A percentile compares a stretch with the other conserved stretches of the same genome.
Evolutionary conservation across 2,329 filamentous ascomycete genomes (phyloP).

Genomic region (Aschersonia sp.): DNA sequence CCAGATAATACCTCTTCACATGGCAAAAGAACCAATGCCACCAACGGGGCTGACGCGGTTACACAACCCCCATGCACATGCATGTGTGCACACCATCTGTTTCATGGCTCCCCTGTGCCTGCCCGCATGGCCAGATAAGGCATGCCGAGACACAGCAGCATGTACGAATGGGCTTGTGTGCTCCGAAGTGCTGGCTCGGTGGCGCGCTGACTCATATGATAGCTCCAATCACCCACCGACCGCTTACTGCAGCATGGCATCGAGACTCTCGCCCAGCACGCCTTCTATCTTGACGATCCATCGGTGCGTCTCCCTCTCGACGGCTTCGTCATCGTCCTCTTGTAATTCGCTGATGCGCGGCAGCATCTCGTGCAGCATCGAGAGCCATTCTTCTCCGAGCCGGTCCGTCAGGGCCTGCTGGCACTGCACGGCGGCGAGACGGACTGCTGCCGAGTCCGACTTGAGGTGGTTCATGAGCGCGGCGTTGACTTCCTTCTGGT

Average conservation of each 20-base stretch:
- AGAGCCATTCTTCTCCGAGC: constrained; percentile 87
- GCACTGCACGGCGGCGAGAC: constrained; percentile 69
- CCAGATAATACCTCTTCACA: no score
- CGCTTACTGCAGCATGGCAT: constrained; percentile 73
- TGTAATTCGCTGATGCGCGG: constrained; percentile 91
- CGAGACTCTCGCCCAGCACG: constrained; percentile 78
- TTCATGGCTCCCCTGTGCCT: no score
- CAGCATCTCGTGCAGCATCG: constrained; percentile 85
- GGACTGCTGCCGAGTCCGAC: constrained; percentile 53
- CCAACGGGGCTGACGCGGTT: no score
- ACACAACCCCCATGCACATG: no score
- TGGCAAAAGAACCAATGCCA: no score
- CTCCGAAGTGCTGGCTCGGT: no score
- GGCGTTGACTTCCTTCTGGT: constrained; percentile 80
- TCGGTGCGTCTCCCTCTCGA: constrained; percentile 75
- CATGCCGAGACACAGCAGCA: no score
- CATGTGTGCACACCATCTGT: no score
- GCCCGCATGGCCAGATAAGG: no score
- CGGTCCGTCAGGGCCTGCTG: constrained; percentile 67
- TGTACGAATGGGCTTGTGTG: no score
- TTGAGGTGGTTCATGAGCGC: constrained; percentile 66
- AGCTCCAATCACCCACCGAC: no score
- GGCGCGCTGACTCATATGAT: no score
- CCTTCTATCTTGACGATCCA: constrained; percentile 89
- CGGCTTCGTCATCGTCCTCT: constrained; percentile 89